phyloP scores from a whole-genome alignment of 1,284 basidiomycete genomes.

The Cutaneotrichosporon daszewskae region DNA sequence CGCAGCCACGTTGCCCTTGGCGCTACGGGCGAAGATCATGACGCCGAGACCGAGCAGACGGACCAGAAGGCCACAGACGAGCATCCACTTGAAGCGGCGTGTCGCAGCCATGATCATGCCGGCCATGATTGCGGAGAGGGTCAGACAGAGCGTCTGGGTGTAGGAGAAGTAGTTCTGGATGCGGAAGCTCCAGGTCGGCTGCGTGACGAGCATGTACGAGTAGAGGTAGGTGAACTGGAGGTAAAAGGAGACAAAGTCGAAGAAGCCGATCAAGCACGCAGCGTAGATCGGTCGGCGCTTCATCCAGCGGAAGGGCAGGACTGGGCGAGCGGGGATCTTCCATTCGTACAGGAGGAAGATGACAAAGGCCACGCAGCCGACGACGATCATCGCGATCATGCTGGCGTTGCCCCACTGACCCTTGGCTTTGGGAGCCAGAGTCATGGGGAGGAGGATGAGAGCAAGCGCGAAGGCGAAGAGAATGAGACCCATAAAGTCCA shows the following conservation, averaged over 20 bases:
- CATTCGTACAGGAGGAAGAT: conserved; percentile 49
- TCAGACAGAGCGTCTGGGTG: conserved; percentile 44
- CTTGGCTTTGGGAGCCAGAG: conserved; percentile 52
- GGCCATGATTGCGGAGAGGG: conserved; percentile 49
- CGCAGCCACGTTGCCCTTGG: conserved; percentile 51
- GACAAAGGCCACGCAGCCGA: conserved; percentile 48
- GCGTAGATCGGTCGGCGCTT: conserved; percentile 58
- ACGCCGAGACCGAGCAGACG: conserved; percentile 64
- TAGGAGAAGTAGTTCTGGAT: conserved; percentile 40
- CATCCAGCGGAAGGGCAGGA: conserved; percentile 55
- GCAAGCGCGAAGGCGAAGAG: conserved; percentile 59
- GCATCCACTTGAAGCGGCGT: conserved; percentile 54
- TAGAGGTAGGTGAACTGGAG: conserved; percentile 41
- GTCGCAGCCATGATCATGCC: conserved; percentile 48
- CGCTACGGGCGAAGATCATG: conserved; percentile 67
- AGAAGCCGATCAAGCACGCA: conserved; percentile 61
- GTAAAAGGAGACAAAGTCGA: conserved; percentile 62
- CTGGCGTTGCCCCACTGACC: conserved; percentile 43
- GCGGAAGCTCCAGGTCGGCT: conserved; percentile 37
- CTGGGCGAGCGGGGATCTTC: conserved; percentile 47
- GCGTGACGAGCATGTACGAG: conserved; percentile 41
- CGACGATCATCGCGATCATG: conserved; percentile 42
- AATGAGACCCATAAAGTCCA: conserved; percentile 56
- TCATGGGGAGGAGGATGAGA: conserved; percentile 63
- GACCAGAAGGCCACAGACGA: conserved; percentile 62